Evolutionary conservation across 768 basidiomycete genomes (phyloP), one percentile per base, ranked within the genome.

Genomic region (Lactifluus rugatus): DNA sequence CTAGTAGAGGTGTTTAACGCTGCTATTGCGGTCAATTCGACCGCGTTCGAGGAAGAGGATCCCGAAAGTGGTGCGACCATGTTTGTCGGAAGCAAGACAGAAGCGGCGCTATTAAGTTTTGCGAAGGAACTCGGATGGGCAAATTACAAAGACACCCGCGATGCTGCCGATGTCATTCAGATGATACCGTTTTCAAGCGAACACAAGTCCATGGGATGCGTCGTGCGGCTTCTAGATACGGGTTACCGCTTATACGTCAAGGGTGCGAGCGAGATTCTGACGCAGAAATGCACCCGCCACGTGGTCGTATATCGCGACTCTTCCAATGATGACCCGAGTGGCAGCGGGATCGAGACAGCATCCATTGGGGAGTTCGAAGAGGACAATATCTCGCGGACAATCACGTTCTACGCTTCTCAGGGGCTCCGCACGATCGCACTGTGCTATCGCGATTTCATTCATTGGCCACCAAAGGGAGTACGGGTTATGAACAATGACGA

Each of bases 341-440:
- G 54, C 13, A 64, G 65, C 31, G 67, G 63, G 13, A 70, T 94
- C 45, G 78, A 84, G 67, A 83, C 81, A 2, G 72, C 68, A 57
- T 70, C 70, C 1, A 91, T 96, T 57, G 83, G 83, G 64, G 74
- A 80, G 10, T 73, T 84, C 17, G 82, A 85, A 14, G 75, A 77
- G 58, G 85, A 87, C 66, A 97, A 97, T 68, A 91, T 97, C 69
- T 80, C 78, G 26, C 81, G 90, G 47, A 97, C 95, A 14, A 97
- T 94, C 71, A 94, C 95, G 64, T 95, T 96, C 72, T 98, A 99
- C 70, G 94, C 94, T 66, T 94, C 94, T 70, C 95, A 98, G 74
- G 88, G 84, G 13, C 83, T 97, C 10, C 83, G 95, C 50, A 97
- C 96, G 2, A 90, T 99, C 64, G 93, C 94, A 1, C 72, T 97